Base-by-base conservation (phyloP, 345 rosid genomes). In the Bruguiera sexangula region DNA sequence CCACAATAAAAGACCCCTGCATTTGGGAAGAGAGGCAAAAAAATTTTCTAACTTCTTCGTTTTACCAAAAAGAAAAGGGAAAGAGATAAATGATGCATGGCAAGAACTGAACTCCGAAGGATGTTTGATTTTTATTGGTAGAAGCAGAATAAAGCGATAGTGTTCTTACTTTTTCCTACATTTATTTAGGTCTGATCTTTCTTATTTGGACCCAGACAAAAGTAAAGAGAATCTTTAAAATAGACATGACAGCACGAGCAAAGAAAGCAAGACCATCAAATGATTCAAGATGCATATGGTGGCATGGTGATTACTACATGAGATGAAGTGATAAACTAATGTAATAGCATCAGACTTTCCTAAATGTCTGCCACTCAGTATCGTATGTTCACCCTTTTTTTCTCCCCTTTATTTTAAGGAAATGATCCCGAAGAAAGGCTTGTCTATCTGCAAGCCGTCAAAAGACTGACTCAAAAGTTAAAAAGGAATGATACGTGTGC, bases 1-100 rank as follows among this genome's bases (percentile, higher is more conserved):
- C 96, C 96, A 75, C 96, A 90, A 29, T 88, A 90, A 30, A 90
- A 90, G 71, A 90, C 96, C 63, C 96, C 96, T 90, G 82, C 83
- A 75, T 62, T 69, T 3, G 56, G 20, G 34, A 65, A 65, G 29
- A 30, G 46, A n/a, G 31, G 39, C 7, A 26, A 21, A 63, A 6
- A 63, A 6, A 6, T 6, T 22, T 8, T 24, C 39, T 39, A 3
- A 10, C 43, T 37, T 8, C 10, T 8, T 37, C 43, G 43, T 37
- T 37, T 37, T 37, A 37, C 43, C 43, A 37, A 8, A 8, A 8
- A 1, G 43, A 37, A 1, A 37, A 37, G 10, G 48, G 48, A 43
- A 43, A 43, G 1, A 16, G 48, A 43, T 43, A 11, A 43, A 43
- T 43, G 48, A 43, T 43, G 16, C 48, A 11, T 10, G 48, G 13